Evolutionary conservation across 2,329 filamentous ascomycete genomes (phyloP).

Genomic region (Clonostachys rhizophaga): DNA sequence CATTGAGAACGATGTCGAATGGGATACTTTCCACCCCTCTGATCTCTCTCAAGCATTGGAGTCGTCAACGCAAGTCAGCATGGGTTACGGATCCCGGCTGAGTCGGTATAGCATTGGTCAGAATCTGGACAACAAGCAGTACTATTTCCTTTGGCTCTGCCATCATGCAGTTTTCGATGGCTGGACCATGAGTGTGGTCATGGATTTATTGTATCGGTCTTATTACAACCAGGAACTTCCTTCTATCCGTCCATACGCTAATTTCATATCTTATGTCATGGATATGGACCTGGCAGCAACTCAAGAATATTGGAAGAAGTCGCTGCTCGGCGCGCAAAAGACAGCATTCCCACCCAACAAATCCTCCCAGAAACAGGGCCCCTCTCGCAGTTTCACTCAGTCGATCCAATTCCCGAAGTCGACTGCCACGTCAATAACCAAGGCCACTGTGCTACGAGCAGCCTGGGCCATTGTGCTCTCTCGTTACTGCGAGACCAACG

Average conservation of each 20-base stretch:
- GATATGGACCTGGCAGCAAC: constrained; percentile 12
- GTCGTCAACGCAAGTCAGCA: not conserved
- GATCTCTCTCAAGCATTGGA: not conserved
- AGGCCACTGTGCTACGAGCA: constrained; percentile 7
- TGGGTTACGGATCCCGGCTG: constrained; percentile 2
- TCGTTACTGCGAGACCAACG: constrained; percentile 23
- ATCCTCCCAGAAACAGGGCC: not conserved
- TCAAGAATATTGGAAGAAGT: not conserved
- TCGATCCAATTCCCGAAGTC: not conserved
- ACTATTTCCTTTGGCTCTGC: constrained; percentile 1
- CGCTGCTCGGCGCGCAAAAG: constrained; percentile 2
- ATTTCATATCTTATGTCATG: constrained; percentile 34
- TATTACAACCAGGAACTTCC: constrained; percentile 9
- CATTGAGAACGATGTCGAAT: constrained; percentile 4
- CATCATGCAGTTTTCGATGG: constrained; percentile 6
- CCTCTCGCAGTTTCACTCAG: not conserved
- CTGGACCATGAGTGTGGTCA: not conserved
- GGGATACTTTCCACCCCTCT: not conserved
- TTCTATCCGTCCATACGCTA: constrained; percentile 20
- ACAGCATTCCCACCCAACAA: constrained; percentile 2
- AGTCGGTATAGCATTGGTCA: constrained; percentile 1
- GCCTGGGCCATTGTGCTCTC: constrained; percentile 2
- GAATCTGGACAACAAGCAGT: constrained; percentile 4
- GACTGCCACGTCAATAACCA: not conserved
- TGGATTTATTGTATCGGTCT: not conserved